Evolutionary conservation across 176 grass and related monocot species (phyloP).

Genomic region (Oropetium thomaeum): DNA sequence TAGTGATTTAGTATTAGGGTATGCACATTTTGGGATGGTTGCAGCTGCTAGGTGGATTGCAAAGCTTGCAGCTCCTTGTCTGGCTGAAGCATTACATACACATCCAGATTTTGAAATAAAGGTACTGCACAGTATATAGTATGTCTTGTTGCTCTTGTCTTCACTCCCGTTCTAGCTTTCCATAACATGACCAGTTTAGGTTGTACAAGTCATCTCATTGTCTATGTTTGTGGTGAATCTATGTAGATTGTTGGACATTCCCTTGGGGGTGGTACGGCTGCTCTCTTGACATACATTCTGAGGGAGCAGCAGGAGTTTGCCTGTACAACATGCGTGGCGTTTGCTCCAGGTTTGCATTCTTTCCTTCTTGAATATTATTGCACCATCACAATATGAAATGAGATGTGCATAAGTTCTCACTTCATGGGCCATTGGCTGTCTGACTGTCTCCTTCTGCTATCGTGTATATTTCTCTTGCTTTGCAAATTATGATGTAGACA

Average conservation of each 20-base stretch:
- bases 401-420: neutral
- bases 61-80: constrained; percentile 88
- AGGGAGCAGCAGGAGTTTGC: constrained; percentile 90
- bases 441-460: neutral
- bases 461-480: neutral
- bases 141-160: neutral
- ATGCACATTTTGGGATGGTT: constrained; percentile 99
- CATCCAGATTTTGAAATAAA: constrained; percentile 82
- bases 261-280: constrained; percentile 89
- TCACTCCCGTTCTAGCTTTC: neutral
- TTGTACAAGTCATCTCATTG: neutral
- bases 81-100: constrained; percentile 54
- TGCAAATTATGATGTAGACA: neutral
- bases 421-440: neutral
- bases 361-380: constrained; percentile 2
- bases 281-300: constrained; percentile 85
- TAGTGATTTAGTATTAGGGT: constrained; percentile 90
- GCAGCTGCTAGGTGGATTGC: constrained; percentile 95
- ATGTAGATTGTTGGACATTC: constrained; percentile 86
- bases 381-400: neutral
- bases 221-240: constrained; percentile 28
- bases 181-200: neutral
- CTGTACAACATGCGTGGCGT: constrained; percentile 57
- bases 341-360: constrained; percentile 75
- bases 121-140: constrained; percentile 19